A percentile compares a stretch with the other conserved stretches of the same genome.
Evolutionary conservation across 108 stramenopile species (phyloP).

Genomic region (Cylindrotheca fusiformis): DNA sequence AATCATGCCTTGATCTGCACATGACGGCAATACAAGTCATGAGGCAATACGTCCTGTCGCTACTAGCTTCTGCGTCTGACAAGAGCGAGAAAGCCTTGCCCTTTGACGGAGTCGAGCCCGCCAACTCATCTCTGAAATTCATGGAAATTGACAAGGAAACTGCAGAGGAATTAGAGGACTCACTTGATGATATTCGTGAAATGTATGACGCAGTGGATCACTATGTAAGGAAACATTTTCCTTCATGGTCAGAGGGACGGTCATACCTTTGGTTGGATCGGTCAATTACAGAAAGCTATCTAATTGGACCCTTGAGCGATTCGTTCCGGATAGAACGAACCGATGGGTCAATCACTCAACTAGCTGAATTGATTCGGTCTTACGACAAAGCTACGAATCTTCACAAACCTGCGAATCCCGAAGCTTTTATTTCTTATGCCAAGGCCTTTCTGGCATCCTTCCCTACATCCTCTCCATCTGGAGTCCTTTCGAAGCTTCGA

Average conservation of each 20-base stretch:
- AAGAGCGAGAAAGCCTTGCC: conserved; percentile 1
- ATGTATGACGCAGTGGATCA: conserved; percentile 69
- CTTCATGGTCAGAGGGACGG: conserved; percentile 54
- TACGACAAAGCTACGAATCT: conserved; percentile 58
- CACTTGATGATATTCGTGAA: conserved; percentile 73
- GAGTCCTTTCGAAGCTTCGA: conserved; percentile 44
- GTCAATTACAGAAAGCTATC: conserved; percentile 48
- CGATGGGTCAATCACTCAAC: conserved; percentile 15
- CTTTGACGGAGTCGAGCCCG: conserved; percentile 35
- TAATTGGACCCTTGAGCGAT: conserved; percentile 44
- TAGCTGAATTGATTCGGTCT: conserved; percentile 28
- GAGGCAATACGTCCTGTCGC: conserved; percentile 32
- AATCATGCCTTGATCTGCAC: conserved; percentile 31
- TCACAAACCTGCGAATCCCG: conserved; percentile 75
- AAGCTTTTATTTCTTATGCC: conserved; percentile 58
- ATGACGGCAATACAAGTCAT: conserved; percentile 29
- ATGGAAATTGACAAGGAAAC: conserved; percentile 26
- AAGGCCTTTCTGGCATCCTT: conserved; percentile 20
- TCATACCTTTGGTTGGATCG: conserved; percentile 52
- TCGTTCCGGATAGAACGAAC: conserved; percentile 2
- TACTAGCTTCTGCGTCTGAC: conserved; percentile 13
- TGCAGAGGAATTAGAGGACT: conserved; percentile 65
- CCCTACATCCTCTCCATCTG: conserved; percentile 11
- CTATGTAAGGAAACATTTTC: conserved; percentile 50
- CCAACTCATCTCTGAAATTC: conserved; percentile 8